These are phyloP conservation scores for Kurtzmaniella quercitrusa DNA, from an alignment of 1,139 yeast species.

Conservation along the genomic window DNA sequence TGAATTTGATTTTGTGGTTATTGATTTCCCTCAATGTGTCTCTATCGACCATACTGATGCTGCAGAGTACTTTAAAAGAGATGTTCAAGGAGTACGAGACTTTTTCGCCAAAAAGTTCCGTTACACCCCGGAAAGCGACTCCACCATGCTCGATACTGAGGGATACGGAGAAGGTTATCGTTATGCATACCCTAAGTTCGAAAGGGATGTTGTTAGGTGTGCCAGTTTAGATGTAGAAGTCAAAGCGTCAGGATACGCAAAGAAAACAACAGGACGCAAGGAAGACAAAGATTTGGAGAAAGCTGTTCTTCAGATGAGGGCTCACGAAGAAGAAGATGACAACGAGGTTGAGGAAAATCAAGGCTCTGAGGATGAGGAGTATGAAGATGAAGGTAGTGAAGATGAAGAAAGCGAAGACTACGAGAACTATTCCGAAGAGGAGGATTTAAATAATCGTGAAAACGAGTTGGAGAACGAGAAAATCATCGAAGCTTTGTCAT, in stretches of 20 bases:
- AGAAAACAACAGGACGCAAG: slow-evolving; percentile 52
- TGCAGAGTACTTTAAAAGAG: slow-evolving; percentile 80
- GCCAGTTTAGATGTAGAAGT: slow-evolving; percentile 77
- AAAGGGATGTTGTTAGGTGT: slow-evolving; percentile 66
- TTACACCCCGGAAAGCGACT: slow-evolving; percentile 62
- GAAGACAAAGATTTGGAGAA: slow-evolving; percentile 64
- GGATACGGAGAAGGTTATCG: slow-evolving; percentile 79
- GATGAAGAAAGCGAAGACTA: slow-evolving; percentile 27
- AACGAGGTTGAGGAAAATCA: slow-evolving; percentile 27
- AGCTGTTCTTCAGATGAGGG: slow-evolving; percentile 67
- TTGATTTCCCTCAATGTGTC: slow-evolving; percentile 98
- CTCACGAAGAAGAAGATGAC: slow-evolving; percentile 26
- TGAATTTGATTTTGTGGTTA: slow-evolving; percentile 73
- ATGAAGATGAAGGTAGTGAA: slow-evolving; percentile 24
- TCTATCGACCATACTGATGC: slow-evolving; percentile 91
- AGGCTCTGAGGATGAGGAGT: slow-evolving; percentile 27
- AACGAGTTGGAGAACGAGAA: slow-evolving; percentile 63
- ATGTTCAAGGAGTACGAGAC: slow-evolving; percentile 80
- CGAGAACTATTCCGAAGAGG: slow-evolving; percentile 24
- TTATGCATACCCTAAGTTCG: slow-evolving; percentile 76
- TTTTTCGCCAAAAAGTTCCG: slow-evolving; percentile 78
- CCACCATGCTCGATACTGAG: slow-evolving; percentile 67
- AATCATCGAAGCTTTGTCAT: slow-evolving; percentile 63
- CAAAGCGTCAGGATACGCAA: slow-evolving; percentile 87
- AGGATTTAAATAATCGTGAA: slow-evolving; percentile 29